Evolutionary conservation across 345 rosid species (phyloP), one percentile per base, ranked within the genome.

Genomic region (Eutrema japonicum): DNA sequence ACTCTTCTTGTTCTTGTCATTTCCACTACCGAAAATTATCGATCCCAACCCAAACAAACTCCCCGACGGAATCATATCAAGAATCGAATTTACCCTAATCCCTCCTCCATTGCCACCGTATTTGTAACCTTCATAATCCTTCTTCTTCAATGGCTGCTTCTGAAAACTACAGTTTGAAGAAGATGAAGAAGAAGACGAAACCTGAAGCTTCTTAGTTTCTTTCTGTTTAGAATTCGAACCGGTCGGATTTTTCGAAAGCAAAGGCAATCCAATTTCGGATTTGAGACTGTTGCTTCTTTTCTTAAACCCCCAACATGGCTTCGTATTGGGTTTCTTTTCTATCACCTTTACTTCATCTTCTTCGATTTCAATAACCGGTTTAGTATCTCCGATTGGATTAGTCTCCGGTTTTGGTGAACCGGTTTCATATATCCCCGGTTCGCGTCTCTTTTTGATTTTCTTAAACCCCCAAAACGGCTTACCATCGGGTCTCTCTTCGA

Each of bases 381-480:
- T 11, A 41, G 38, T 37, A 55, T 52, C 41, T 58, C 66, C 41
- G 3, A 36, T n/a, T 14, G 22, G 67, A 9, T 22, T 58, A 1
- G 16, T 51, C 11, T 72, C 56, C 22, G 35, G 66, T 45, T 46
- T 52, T 0, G 2, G 6, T 46, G 16, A 37, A 48, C 57, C 68
- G 41, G 68, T 60, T 47, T 50, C 16, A 11, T 8, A 8, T 5
- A 42, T 30, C 2, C 32, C 32, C 32, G 32, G 32, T 30, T 30
- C 32, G 32, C 0, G 4, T 30, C 35, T 32, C 35, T 32, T 32
- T 32, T 32, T 32, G 35, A 32, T 74, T 13, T 60, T 22, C 54
- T 87, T 87, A 78, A 88, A 84, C 38, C 87, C 55, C 90, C 94
- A 91, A 68, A 88, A 87, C 40, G 96, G 85, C 80, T 77, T 82